A percentile compares a stretch with the other conserved stretches of the same genome.
Evolutionary conservation across 2,329 filamentous ascomycete genomes (phyloP).

Genomic region (Claviceps spartinae): DNA sequence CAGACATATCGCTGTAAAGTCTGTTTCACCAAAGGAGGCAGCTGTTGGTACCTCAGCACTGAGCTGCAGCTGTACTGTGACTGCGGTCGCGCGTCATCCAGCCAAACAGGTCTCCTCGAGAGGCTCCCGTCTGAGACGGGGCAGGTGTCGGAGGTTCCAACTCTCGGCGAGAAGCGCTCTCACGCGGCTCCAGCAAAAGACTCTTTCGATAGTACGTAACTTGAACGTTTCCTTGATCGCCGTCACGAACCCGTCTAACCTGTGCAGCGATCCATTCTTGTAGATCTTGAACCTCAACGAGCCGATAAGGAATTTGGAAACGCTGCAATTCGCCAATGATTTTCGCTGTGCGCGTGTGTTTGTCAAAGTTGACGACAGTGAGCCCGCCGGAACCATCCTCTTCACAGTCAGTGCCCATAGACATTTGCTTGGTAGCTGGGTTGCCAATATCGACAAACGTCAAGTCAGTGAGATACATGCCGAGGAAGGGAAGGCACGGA

Average conservation of each 20-base stretch:
- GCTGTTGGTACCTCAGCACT: conserved; percentile 4
- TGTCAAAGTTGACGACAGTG: conserved; percentile 93
- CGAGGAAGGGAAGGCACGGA: conserved; percentile 87
- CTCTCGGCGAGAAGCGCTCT: conserved; percentile 25
- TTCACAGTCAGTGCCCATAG: conserved; percentile 30
- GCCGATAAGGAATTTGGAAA: conserved; percentile 85
- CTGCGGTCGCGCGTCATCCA: conserved; percentile 39
- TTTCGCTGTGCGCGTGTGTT: conserved; percentile 85
- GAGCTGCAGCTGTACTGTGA: conserved; percentile 14
- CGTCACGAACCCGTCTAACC: conserved; percentile 58
- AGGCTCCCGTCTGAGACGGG: conserved; percentile 15
- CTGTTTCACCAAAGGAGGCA: not conserved
- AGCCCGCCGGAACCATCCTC: conserved; percentile 54
- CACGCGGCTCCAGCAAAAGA: conserved; percentile 66
- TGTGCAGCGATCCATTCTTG: conserved; percentile 87
- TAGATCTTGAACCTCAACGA: conserved; percentile 72
- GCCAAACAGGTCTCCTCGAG: conserved; percentile 30
- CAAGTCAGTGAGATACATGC: conserved; percentile 90
- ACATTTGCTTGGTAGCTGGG: conserved; percentile 65
- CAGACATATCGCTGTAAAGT: not conserved
- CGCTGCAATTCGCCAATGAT: conserved; percentile 92
- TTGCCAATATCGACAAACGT: conserved; percentile 96
- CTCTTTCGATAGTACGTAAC: conserved; percentile 66
- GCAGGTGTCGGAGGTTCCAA: conserved; percentile 20
- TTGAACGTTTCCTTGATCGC: conserved; percentile 42